A percentile compares a stretch with the other conserved stretches of the same genome.
These are phyloP conservation scores for Aspergillus costaricaensis DNA, from an alignment of 2,329 filamentous ascomycete species.

Conservation along the genomic window DNA sequence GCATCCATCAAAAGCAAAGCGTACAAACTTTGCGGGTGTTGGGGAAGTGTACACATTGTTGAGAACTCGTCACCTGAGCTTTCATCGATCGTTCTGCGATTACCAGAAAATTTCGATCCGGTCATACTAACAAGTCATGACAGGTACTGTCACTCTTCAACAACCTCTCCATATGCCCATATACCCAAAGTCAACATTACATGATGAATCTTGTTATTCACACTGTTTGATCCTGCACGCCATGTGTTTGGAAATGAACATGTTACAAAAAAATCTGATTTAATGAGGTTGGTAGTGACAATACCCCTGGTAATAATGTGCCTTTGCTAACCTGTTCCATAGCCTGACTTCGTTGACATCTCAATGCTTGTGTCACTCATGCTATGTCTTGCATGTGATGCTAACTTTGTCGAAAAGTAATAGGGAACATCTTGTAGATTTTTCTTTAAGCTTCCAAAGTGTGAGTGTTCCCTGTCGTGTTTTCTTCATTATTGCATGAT, in stretches of 20 bases:
- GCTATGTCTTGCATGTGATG: conserved; percentile 25
- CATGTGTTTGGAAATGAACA: conserved; percentile 60
- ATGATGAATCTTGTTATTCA: conserved; percentile 69
- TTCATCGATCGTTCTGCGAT: conserved; percentile 32
- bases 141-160: conserved; percentile 30
- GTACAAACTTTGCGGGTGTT: conserved; percentile 66
- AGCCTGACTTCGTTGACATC: conserved; percentile 47
- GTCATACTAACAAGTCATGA: conserved; percentile 24
- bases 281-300: conserved; percentile 59
- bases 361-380: conserved; percentile 27
- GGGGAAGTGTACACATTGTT: conserved; percentile 61
- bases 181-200: conserved; percentile 42
- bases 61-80: conserved; percentile 67
- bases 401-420: conserved; percentile 29
- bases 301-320: not conserved
- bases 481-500: conserved; percentile 49
- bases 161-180: conserved; percentile 16
- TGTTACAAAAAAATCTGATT: conserved; percentile 69
- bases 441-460: conserved; percentile 8
- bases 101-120: conserved; percentile 18
- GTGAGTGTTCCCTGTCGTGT: conserved; percentile 25
- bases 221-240: conserved; percentile 65
- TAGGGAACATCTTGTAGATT: conserved; percentile 17
- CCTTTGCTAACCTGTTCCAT: conserved; percentile 35
- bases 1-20: conserved; percentile 57